Evolutionary conservation across 1,284 basidiomycete species (phyloP), one percentile per base, ranked within the genome.

Genomic region (Pterulicium gracile): DNA sequence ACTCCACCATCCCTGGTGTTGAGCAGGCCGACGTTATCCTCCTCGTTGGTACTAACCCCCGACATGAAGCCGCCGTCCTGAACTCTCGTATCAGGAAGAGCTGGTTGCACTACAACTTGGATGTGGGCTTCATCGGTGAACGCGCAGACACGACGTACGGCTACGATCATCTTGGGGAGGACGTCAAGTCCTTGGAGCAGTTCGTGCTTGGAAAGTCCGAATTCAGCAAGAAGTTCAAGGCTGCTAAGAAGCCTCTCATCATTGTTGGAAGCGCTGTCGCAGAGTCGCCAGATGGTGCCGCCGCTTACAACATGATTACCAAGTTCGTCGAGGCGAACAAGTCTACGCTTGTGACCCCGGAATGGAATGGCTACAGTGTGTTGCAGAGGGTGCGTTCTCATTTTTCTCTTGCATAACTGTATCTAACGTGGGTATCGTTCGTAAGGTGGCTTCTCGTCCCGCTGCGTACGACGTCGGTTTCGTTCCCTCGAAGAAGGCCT

Each of bases 401-500:
- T 19, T 41, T 43, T 39, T 22, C 23, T 23, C 24, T 24, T 46
- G 49, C 40, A 34, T 46, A 34, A 7, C 39, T 32, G 7, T 32
- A n/a, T 21, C 43, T 44, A n/a, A 24, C 21, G 21, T 40, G 36
- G 17, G 42, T 35, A 23, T 12, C 40, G 32, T 19, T 45, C 46
- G 10, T 54, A n/a, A 87, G 79, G 66, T 71, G 47, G 94, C 93
- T 5, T 98, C 95, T 43, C 84, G 91, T 50, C 74, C 94, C n/a
- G 95, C 92, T 23, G 92, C 94, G 1, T 95, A 95, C 63, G 95
- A 98, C 53, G 75, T 96, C 50, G 94, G 93, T 49, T 98, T 96
- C 66, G 79, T 87, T 18, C 86, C 94, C 1, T 83, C 90, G 19
- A 74, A 83, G 56, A 77, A 80, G 54, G 84, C 92, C 2, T 70